phyloP scores from a whole-genome alignment of 179 eudicot genomes.

The Carnegiea gigantea region DNA sequence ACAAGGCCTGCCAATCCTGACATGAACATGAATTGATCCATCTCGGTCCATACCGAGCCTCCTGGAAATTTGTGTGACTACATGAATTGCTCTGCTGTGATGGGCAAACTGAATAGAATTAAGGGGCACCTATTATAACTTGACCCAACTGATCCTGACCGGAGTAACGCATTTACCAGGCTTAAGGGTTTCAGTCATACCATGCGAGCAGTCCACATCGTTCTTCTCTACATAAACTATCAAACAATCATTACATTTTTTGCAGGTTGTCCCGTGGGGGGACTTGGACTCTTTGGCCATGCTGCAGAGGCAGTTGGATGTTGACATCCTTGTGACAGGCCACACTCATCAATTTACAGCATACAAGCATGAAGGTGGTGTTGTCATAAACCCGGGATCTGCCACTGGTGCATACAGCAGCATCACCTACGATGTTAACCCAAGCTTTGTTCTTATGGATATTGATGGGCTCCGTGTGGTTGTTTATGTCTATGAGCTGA shows the following conservation, averaged over 20 bases:
- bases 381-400: constrained; percentile 95
- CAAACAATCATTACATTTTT: background rate
- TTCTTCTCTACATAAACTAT: background rate
- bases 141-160: background rate
- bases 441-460: constrained; percentile 98
- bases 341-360: constrained; percentile 99
- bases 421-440: constrained; percentile 92
- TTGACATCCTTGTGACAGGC: constrained; percentile 92
- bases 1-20: background rate
- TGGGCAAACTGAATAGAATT: background rate
- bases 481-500: constrained; percentile 95
- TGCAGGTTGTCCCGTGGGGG: constrained; percentile 90
- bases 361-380: constrained; percentile 98
- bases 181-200: too few species aligned
- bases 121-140: too few species aligned
- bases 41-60: background rate
- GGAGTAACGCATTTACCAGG: background rate
- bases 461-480: constrained; percentile 92
- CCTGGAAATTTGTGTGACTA: background rate
- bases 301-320: constrained; percentile 96
- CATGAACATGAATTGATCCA: background rate
- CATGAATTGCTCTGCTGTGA: background rate
- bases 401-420: constrained; percentile 98
- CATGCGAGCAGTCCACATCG: too few species aligned
- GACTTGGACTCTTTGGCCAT: constrained; percentile 95